These are phyloP conservation scores for Clausena lansium DNA, from an alignment of 345 rosid species.

Conservation along the genomic window DNA sequence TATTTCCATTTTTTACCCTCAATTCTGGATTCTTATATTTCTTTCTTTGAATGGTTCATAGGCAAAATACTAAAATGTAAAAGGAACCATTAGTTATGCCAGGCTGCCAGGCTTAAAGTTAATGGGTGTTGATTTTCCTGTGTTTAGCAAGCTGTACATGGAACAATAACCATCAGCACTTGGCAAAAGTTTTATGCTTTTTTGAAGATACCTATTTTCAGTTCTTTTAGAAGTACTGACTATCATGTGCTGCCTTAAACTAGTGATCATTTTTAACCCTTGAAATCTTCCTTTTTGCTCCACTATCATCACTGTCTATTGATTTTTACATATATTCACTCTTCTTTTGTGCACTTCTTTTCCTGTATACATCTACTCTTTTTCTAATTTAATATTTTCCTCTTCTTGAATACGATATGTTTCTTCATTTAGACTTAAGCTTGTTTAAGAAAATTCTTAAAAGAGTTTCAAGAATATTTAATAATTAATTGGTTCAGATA, in stretches of 20 bases:
- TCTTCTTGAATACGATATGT: neutral
- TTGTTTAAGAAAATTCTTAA: neutral
- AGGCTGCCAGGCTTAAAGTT: constrained; percentile 10
- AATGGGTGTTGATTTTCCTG: neutral
- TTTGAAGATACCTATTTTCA: neutral
- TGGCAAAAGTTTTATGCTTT: neutral
- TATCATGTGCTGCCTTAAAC: constrained; percentile 10
- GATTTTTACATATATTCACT: neutral
- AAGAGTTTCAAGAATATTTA: neutral
- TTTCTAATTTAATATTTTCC: neutral
- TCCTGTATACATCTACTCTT: neutral
- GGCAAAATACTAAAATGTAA: neutral
- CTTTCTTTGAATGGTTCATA: neutral
- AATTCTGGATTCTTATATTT: neutral
- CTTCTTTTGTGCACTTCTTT: neutral
- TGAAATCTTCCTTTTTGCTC: constrained; percentile 11
- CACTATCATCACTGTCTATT: neutral
- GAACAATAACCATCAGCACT: constrained; percentile 27
- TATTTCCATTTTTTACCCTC: neutral
- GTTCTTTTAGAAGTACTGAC: neutral
- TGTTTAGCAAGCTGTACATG: constrained; percentile 18
- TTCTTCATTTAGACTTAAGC: neutral
- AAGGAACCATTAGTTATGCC: neutral
- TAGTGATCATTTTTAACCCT: constrained; percentile 17
- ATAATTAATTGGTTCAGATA: constrained; percentile 7